These are phyloP conservation scores for Puccinia coronata DNA, from an alignment of 1,284 basidiomycete species.

Conservation along the genomic window DNA sequence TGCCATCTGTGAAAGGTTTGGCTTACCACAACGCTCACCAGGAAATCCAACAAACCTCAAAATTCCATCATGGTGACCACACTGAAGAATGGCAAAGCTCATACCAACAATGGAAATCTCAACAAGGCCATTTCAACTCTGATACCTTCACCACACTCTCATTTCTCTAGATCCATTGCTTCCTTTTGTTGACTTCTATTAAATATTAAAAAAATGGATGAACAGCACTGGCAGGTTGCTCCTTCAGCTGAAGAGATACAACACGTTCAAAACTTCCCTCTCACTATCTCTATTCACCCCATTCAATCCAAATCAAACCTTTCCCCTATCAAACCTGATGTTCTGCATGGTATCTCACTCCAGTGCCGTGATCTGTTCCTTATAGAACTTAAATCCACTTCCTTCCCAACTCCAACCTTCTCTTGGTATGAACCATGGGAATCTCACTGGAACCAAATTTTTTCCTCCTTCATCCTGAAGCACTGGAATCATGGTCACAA, in stretches of 20 bases:
- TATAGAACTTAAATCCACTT: not conserved
- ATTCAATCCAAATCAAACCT: not conserved
- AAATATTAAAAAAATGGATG: not conserved
- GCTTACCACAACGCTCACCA: no score
- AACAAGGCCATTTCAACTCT: not conserved
- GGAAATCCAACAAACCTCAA: not conserved
- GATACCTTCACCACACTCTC: not conserved
- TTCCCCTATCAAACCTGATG: not conserved
- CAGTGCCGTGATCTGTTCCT: not conserved
- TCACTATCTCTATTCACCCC: not conserved
- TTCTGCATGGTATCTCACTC: not conserved
- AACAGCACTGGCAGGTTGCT: not conserved
- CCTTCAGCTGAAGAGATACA: not conserved
- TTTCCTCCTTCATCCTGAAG: slow-evolving; percentile 1
- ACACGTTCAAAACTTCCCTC: not conserved
- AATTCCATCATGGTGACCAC: not conserved
- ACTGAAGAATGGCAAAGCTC: not conserved
- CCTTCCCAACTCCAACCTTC: not conserved
- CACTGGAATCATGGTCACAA: not conserved
- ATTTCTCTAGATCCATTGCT: not conserved
- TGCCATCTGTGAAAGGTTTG: no score
- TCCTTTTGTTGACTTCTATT: not conserved
- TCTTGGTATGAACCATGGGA: not conserved
- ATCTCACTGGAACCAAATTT: slow-evolving; percentile 1
- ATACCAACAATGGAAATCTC: not conserved